phyloP scores from a whole-genome alignment of 805 yeast genomes.

The Cyberlindnera japonica region DNA sequence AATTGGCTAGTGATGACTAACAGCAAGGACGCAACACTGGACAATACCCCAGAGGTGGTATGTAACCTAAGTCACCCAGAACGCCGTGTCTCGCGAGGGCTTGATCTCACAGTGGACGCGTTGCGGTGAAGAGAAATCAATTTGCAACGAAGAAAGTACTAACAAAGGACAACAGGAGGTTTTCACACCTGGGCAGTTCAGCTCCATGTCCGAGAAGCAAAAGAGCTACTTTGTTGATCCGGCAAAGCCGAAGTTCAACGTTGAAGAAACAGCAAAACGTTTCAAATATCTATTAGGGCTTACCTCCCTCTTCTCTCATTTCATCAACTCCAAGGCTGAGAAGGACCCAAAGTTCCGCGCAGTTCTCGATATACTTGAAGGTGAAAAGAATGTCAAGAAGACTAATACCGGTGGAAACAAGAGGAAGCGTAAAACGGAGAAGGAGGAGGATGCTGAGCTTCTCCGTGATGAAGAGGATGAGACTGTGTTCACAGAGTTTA shows the following conservation, averaged over 20 bases:
- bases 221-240: slow-evolving; percentile 33
- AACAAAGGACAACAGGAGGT: no score
- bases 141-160: no score
- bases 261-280: slow-evolving; percentile 59
- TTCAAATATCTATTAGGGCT: slow-evolving; percentile 64
- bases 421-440: slow-evolving; percentile 69
- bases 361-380: slow-evolving; percentile 43
- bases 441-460: slow-evolving; percentile 74
- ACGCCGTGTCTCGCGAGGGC: no score
- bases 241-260: slow-evolving; percentile 41
- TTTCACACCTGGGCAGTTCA: no score
- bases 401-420: slow-evolving; percentile 35
- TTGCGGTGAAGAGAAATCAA: no score
- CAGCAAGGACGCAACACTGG: neutral
- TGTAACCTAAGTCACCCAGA: no score
- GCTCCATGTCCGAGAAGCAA: slow-evolving; percentile 14
- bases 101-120: neutral
- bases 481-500: slow-evolving; percentile 54
- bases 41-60: slow-evolving; percentile 10
- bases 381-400: slow-evolving; percentile 23
- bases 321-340: slow-evolving; percentile 59
- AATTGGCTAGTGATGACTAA: no score
- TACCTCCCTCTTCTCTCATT: slow-evolving; percentile 64
- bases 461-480: slow-evolving; percentile 47
- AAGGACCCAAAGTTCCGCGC: slow-evolving; percentile 54